Percentiles rank a stretch among this genome's conserved stretches.
Conservation (phyloP, 352 stramenopile species). For the Pythium grandisporangium region DNA sequence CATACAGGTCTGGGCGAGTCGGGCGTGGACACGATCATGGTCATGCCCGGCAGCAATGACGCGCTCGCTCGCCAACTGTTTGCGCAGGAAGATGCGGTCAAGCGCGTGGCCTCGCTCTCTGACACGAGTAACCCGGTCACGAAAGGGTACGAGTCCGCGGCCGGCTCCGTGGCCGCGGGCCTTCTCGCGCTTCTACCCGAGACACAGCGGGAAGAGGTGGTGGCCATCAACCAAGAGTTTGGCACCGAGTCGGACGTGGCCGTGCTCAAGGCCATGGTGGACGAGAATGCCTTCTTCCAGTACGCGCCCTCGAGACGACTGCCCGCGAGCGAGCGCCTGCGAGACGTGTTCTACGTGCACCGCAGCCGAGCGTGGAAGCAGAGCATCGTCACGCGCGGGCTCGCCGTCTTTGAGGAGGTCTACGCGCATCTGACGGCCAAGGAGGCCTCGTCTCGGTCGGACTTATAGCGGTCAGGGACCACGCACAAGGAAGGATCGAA, state of each 20-base stretch:
- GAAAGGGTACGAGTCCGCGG: neutral
- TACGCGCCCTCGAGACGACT: slow-evolving; percentile 2
- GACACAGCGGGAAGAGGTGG: neutral
- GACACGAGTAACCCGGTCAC: neutral
- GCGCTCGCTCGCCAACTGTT: neutral
- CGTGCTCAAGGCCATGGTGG: slow-evolving; percentile 6
- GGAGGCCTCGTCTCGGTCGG: too few species aligned
- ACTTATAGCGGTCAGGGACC: too few species aligned
- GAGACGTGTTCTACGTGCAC: slow-evolving; percentile 18
- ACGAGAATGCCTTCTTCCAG: slow-evolving; percentile 10
- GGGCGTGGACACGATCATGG: slow-evolving; percentile 26
- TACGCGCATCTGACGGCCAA: neutral
- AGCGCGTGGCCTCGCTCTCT: neutral
- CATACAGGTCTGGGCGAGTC: slow-evolving; percentile 84
- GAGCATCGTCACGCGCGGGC: slow-evolving; percentile 1
- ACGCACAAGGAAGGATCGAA: too few species aligned
- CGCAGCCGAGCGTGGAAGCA: slow-evolving; percentile 7
- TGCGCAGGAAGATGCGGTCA: neutral
- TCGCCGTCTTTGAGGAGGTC: neutral
- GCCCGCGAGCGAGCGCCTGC: slow-evolving; percentile 3
- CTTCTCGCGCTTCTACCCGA: neutral
- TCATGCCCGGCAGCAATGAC: neutral
- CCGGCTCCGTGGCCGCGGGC: neutral
- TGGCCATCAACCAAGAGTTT: slow-evolving; percentile 6
- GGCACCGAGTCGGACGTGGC: slow-evolving; percentile 4